These are phyloP conservation scores for Ambrosiella xylebori DNA, from an alignment of 2,329 filamentous ascomycete genomes.

Conservation along the genomic window DNA sequence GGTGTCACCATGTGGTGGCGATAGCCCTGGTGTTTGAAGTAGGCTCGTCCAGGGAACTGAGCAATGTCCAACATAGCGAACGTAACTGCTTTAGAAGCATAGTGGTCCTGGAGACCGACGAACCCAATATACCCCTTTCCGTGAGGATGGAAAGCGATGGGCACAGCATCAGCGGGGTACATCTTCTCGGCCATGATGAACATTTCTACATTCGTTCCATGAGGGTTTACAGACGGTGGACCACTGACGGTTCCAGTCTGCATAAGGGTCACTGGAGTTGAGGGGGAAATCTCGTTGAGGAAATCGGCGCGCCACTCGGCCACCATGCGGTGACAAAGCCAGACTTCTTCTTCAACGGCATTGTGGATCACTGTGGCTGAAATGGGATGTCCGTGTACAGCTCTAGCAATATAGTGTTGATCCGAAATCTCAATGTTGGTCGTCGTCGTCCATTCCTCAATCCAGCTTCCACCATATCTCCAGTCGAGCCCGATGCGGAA, in stretches of 20 bases:
- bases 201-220: not conserved
- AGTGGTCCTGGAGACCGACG: not conserved
- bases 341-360: no score
- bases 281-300: no score
- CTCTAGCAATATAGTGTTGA: not conserved
- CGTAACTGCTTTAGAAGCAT: not conserved
- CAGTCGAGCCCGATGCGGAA: not conserved
- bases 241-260: no score
- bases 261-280: no score
- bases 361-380: no score
- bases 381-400: not conserved
- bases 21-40: not conserved
- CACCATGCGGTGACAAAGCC: no score
- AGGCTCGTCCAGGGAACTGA: not conserved
- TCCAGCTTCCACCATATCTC: not conserved
- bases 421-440: not conserved
- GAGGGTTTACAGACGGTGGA: no score
- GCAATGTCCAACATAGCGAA: not conserved
- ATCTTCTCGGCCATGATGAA: not conserved
- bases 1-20: not conserved
- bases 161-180: not conserved
- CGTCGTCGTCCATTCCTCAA: not conserved
- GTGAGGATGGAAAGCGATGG: not conserved
- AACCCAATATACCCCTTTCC: not conserved
- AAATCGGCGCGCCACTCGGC: no score